These are phyloP conservation scores for Helichrysum umbraculigerum DNA, from an alignment of 129 eudicot species.

Conservation along the genomic window DNA sequence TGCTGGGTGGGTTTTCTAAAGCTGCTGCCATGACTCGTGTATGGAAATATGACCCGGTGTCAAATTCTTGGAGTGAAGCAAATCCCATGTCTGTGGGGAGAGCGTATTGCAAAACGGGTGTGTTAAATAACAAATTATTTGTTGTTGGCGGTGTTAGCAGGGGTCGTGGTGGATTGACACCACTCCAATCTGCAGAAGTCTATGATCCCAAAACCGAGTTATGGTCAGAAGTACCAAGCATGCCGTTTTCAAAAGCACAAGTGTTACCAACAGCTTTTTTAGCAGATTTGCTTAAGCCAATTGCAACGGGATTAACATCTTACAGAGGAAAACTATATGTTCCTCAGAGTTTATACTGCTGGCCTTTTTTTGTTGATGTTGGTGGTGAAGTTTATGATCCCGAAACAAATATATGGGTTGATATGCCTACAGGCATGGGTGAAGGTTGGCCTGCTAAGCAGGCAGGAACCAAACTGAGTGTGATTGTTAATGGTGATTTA, in stretches of 20 bases:
- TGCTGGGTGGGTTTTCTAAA: conserved; percentile 76
- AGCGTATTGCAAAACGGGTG: conserved; percentile 93
- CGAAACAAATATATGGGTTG: conserved; percentile 75
- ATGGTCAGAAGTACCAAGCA: conserved; percentile 87
- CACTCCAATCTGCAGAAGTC: conserved; percentile 94
- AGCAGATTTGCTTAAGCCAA: conserved; percentile 92
- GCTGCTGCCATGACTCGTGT: conserved; percentile 74
- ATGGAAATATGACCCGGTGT: conserved; percentile 77
- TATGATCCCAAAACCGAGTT: conserved; percentile 70
- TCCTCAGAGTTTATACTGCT: conserved; percentile 91
- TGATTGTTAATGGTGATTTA: conserved; percentile 79
- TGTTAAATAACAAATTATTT: conserved; percentile 77
- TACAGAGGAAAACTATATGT: conserved; percentile 88
- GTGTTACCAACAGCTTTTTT: conserved; percentile 89
- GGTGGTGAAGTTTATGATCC: conserved; percentile 99
- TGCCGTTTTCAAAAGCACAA: conserved; percentile 99
- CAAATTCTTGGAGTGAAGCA: conserved; percentile 77
- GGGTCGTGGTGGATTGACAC: conserved; percentile 72
- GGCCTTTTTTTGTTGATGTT: conserved; percentile 98
- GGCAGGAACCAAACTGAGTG: conserved; percentile 94
- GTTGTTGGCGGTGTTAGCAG: conserved; percentile 97
- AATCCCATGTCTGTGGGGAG: conserved; percentile 71
- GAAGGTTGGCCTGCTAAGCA: conserved; percentile 99
- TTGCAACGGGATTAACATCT: conserved; percentile 93
- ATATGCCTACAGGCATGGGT: conserved; percentile 98